phyloP scores from a whole-genome alignment of 768 basidiomycete species.

The Xanthoconium purpureum region DNA sequence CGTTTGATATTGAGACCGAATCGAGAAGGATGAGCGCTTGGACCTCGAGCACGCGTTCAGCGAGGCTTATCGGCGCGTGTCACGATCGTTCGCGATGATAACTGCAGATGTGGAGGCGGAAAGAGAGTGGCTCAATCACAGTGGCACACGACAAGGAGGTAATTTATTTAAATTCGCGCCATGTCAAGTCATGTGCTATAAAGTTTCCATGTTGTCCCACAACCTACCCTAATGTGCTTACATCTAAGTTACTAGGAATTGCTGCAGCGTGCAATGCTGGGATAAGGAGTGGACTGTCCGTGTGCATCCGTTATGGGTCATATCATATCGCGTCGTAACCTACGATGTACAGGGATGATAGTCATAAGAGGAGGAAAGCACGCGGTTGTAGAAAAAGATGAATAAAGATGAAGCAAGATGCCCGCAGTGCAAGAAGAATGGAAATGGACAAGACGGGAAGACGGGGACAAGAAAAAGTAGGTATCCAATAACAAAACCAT shows the following conservation, averaged over 20 bases:
- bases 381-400: slow-evolving; percentile 1
- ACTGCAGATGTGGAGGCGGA: not conserved
- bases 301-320: slow-evolving; percentile 22
- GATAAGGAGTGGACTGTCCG: slow-evolving; percentile 6
- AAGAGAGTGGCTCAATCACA: not conserved
- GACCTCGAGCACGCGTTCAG: not conserved
- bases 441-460: slow-evolving; percentile 15
- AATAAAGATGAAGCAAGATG: slow-evolving; percentile 19
- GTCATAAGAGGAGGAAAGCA: slow-evolving; percentile 8
- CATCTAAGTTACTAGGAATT: no score
- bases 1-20: not conserved
- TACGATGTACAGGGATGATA: slow-evolving; percentile 16
- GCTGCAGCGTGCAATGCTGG: no score
- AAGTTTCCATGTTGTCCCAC: not conserved
- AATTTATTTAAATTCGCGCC: not conserved
- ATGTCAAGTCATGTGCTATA: not conserved
- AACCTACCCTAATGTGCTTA: not conserved
- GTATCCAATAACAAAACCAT: slow-evolving; percentile 29
- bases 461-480: slow-evolving; percentile 33
- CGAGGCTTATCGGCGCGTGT: slow-evolving; percentile 1
- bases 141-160: not conserved
- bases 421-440: slow-evolving; percentile 26
- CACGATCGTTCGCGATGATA: not conserved
- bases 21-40: not conserved
- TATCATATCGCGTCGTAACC: slow-evolving; percentile 25